A percentile compares a stretch with the other conserved stretches of the same genome.
phyloP scores from a whole-genome alignment of 1,139 yeast genomes.

The Hyphopichia khmerensis region DNA sequence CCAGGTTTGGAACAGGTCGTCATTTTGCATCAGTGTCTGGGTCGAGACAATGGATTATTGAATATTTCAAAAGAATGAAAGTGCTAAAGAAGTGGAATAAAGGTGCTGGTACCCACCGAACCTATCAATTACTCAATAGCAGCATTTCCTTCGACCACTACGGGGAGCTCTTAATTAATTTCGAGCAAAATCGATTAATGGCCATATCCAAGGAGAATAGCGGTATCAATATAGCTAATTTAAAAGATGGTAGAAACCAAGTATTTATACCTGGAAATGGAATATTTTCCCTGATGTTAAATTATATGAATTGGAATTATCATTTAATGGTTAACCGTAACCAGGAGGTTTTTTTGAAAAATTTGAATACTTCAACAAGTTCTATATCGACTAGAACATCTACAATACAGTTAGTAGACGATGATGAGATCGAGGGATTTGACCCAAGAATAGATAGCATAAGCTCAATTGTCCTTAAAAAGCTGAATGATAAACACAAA shows the following conservation, averaged over 20 bases:
- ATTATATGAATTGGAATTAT: conserved; percentile 33
- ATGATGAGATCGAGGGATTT: conserved; percentile 4
- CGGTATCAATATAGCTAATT: conserved; percentile 35
- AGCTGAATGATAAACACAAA: conserved; percentile 22
- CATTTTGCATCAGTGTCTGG: conserved; percentile 58
- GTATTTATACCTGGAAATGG: conserved; percentile 38
- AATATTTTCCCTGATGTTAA: conserved; percentile 14
- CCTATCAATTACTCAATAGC: conserved; percentile 29
- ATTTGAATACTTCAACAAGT: conserved; percentile 34
- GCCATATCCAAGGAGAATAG: conserved; percentile 34
- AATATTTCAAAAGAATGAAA: conserved; percentile 49
- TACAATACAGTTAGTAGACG: conserved; percentile 15
- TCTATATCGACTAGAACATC: conserved; percentile 24
- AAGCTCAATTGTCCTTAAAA: conserved; percentile 22
- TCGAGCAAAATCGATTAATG: conserved; percentile 35
- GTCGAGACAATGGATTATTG: conserved; percentile 54
- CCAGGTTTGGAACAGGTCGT: conserved; percentile 40
- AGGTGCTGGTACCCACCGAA: conserved; percentile 32
- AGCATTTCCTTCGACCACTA: conserved; percentile 27
- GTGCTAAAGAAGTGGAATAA: conserved; percentile 53
- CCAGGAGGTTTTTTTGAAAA: conserved; percentile 33
- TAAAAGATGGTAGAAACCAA: conserved; percentile 42
- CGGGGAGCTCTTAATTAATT: conserved; percentile 27
- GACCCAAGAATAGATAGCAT: conserved; percentile 12
- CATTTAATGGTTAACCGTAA: conserved; percentile 26